Evolutionary conservation across 257 asterid genomes (phyloP).

Genomic region (Cordia subcordata): DNA sequence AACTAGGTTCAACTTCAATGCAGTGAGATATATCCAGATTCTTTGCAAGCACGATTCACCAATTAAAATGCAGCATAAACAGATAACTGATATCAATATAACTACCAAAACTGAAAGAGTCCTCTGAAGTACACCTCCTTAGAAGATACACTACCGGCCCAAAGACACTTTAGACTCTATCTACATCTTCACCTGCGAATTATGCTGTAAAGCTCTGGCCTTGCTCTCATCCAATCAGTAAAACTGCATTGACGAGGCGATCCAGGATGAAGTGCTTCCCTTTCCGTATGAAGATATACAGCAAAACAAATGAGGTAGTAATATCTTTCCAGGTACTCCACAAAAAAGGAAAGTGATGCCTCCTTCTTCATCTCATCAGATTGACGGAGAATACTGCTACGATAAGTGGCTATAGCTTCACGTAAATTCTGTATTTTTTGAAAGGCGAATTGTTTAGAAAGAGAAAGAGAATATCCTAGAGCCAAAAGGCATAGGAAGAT

Average conservation of each 20-base stretch:
- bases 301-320: slow-evolving; percentile 96
- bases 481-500: background rate
- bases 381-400: slow-evolving; percentile 85
- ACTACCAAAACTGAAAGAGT: too few species aligned
- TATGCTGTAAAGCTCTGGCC: slow-evolving; percentile 93
- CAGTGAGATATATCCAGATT: too few species aligned
- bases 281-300: slow-evolving; percentile 84
- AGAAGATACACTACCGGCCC: background rate
- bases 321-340: slow-evolving; percentile 98
- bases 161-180: background rate
- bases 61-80: too few species aligned
- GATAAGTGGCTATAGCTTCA: slow-evolving; percentile 88
- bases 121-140: too few species aligned
- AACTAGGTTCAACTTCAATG: too few species aligned
- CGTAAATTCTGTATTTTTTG: slow-evolving; percentile 70
- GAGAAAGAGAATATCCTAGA: background rate
- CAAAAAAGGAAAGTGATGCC: slow-evolving; percentile 94
- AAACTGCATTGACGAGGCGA: slow-evolving; percentile 67
- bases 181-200: slow-evolving; percentile 66
- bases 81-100: too few species aligned
- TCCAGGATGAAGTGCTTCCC: slow-evolving; percentile 56
- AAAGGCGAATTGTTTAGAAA: background rate
- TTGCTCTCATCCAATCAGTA: slow-evolving; percentile 96
- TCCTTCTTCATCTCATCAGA: slow-evolving; percentile 98
- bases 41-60: too few species aligned